phyloP scores from a whole-genome alignment of 1,139 yeast genomes.

The Blastobotrys petasosporus region DNA sequence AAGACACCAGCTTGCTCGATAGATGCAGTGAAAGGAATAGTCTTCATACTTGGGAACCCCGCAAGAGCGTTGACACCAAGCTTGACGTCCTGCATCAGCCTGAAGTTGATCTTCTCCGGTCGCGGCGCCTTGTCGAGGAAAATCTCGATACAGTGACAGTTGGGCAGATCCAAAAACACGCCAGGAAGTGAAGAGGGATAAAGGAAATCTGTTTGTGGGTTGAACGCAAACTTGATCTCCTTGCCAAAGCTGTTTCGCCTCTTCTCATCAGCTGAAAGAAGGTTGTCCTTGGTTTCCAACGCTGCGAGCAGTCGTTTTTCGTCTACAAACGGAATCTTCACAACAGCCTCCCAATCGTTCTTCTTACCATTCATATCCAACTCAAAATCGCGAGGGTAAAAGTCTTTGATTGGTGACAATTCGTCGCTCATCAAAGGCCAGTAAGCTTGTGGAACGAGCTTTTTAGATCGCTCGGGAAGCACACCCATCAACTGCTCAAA shows the following conservation, averaged over 20 bases:
- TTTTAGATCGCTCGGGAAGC: constrained; percentile 84
- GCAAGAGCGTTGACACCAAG: constrained; percentile 68
- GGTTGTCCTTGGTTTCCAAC: constrained; percentile 54
- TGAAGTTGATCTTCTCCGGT: constrained; percentile 35
- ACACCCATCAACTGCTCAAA: constrained; percentile 98
- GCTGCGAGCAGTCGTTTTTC: constrained; percentile 67
- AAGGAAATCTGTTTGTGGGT: constrained; percentile 66
- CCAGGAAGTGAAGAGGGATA: constrained; percentile 79
- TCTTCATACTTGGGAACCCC: constrained; percentile 81
- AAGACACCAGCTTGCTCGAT: constrained; percentile 58
- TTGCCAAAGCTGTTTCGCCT: constrained; percentile 68
- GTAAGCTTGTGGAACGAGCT: constrained; percentile 70
- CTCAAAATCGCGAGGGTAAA: constrained; percentile 85
- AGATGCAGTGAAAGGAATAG: constrained; percentile 55
- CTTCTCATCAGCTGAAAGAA: constrained; percentile 62
- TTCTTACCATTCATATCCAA: constrained; percentile 92
- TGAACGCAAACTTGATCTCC: constrained; percentile 60
- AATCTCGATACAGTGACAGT: constrained; percentile 68
- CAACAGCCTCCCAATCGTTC: constrained; percentile 98
- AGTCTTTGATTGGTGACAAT: constrained; percentile 80
- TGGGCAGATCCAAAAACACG: constrained; percentile 67
- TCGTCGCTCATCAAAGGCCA: constrained; percentile 86
- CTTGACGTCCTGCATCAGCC: constrained; percentile 57
- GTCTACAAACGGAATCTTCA: constrained; percentile 89
- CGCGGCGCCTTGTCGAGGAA: constrained; percentile 44